These are phyloP conservation scores for Plasmodium gallinaceum DNA, from an alignment of 169 alveolate species.

Conservation along the genomic window DNA sequence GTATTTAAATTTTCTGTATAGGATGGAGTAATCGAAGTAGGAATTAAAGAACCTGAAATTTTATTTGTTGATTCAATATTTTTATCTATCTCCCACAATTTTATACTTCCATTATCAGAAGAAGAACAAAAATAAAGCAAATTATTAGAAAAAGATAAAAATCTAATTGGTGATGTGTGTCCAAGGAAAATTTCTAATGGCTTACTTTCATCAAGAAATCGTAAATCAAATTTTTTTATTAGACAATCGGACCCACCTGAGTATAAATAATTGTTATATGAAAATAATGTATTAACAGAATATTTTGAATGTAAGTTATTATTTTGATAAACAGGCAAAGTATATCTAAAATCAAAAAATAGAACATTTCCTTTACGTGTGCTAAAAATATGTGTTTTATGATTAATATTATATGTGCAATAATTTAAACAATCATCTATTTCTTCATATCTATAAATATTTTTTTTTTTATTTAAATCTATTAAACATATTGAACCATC, in stretches of 20 bases:
- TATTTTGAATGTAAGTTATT: constrained; percentile 46
- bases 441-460: constrained; percentile 56
- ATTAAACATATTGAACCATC: constrained; percentile 55
- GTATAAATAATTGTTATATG: constrained; percentile 29
- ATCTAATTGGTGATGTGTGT: constrained; percentile 64
- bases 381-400: constrained; percentile 49
- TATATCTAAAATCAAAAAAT: constrained; percentile 44
- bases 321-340: constrained; percentile 40
- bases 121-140: constrained; percentile 30
- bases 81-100: constrained; percentile 34
- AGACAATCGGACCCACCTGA: constrained; percentile 67
- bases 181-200: constrained; percentile 58
- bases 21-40: constrained; percentile 1
- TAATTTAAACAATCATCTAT: constrained; percentile 35
- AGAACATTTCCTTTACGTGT: constrained; percentile 50
- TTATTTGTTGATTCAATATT: neutral
- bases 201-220: constrained; percentile 17
- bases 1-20: constrained; percentile 1
- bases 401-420: constrained; percentile 13
- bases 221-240: constrained; percentile 51
- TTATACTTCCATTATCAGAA: constrained; percentile 62
- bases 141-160: constrained; percentile 38
- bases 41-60: constrained; percentile 2
- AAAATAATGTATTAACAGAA: constrained; percentile 24
- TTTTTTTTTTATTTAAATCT: constrained; percentile 58